Evolutionary conservation across 2,329 filamentous ascomycete genomes (phyloP).

Genomic region (Madurella mycetomatis): DNA sequence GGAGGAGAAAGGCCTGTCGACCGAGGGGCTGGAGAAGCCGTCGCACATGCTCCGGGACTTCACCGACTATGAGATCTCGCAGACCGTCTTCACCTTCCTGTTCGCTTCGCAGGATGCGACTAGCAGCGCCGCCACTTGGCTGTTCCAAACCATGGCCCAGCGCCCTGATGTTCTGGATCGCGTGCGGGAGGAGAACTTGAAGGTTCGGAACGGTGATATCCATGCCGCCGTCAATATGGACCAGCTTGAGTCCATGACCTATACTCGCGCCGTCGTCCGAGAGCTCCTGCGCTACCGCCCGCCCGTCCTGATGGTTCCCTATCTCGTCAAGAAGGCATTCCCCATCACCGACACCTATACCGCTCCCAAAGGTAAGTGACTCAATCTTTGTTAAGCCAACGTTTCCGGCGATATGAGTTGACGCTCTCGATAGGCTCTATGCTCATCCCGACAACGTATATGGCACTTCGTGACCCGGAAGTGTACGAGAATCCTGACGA

Average conservation of each 20-base stretch:
- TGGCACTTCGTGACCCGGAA: constrained; percentile 86
- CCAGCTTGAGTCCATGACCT: constrained; percentile 80
- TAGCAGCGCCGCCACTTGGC: constrained; percentile 86
- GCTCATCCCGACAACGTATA: constrained; percentile 88
- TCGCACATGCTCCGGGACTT: constrained; percentile 78
- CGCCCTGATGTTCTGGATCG: constrained; percentile 88
- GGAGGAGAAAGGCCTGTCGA: constrained; percentile 64
- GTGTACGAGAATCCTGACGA: constrained; percentile 85
- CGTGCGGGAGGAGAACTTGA: constrained; percentile 85
- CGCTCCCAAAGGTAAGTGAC: constrained; percentile 69
- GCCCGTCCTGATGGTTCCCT: constrained; percentile 95
- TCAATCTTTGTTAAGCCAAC: neutral
- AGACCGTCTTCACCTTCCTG: constrained; percentile 92
- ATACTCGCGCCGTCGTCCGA: constrained; percentile 87
- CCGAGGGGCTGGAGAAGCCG: constrained; percentile 73
- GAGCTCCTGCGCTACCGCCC: constrained; percentile 91
- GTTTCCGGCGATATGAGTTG: neutral
- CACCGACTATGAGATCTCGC: constrained; percentile 83
- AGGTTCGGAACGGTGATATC: constrained; percentile 68
- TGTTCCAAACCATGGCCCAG: constrained; percentile 92
- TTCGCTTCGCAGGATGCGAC: constrained; percentile 98
- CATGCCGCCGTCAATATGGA: constrained; percentile 72
- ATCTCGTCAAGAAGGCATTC: constrained; percentile 91
- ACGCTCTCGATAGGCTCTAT: constrained; percentile 60
- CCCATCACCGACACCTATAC: constrained; percentile 84